Evolutionary conservation across 441 rosid genomes (phyloP).

Genomic region (Biscutella laevigata): DNA sequence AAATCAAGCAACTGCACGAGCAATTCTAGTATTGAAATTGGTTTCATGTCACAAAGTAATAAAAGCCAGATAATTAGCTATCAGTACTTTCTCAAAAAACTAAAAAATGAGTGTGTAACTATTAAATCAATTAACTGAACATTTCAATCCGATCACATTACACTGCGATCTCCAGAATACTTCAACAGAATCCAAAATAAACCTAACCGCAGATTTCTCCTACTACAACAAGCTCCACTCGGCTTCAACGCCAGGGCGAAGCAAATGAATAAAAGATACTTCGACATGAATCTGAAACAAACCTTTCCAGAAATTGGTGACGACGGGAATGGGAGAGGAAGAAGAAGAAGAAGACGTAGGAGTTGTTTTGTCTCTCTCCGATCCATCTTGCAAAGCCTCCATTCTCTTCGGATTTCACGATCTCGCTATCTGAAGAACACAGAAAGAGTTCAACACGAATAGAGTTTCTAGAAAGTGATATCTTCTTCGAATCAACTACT

Average conservation of each 20-base stretch:
- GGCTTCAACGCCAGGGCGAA: neutral
- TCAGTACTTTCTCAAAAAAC: neutral
- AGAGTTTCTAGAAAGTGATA: conserved; percentile 11
- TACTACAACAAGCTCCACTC: neutral
- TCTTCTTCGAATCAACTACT: conserved; percentile 1
- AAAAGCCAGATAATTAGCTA: neutral
- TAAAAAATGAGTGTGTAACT: neutral
- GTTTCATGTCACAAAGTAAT: neutral
- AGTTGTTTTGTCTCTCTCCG: conserved; percentile 60
- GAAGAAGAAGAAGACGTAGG: conserved; percentile 46
- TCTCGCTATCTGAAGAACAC: conserved; percentile 11
- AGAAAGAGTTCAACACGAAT: conserved; percentile 15
- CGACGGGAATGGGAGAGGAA: conserved; percentile 67
- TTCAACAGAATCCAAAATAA: neutral
- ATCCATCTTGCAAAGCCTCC: conserved; percentile 65
- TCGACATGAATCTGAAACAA: conserved; percentile 9
- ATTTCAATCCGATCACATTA: conserved; percentile 14
- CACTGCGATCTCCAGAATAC: conserved; percentile 10
- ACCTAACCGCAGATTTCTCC: conserved; percentile 3
- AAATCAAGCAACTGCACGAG: neutral
- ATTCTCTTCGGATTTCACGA: conserved; percentile 32
- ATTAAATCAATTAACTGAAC: neutral
- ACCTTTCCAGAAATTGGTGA: conserved; percentile 97
- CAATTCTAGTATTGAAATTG: neutral
- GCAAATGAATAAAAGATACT: neutral